These are phyloP conservation scores for Cercospora zeae-maydis DNA, from an alignment of 2,329 filamentous ascomycete species.

Conservation along the genomic window DNA sequence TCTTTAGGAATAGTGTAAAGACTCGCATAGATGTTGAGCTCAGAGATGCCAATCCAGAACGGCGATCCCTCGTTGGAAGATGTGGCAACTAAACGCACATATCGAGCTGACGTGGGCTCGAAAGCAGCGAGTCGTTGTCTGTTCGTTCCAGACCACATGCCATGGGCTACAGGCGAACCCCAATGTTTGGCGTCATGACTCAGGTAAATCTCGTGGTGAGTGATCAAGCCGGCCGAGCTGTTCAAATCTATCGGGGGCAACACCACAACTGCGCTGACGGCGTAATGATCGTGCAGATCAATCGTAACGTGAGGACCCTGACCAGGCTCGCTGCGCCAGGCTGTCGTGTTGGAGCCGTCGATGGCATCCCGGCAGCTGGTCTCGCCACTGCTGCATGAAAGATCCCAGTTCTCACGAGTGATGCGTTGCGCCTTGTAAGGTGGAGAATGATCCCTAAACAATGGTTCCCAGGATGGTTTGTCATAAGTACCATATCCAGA, in stretches of 20 bases:
- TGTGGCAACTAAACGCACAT: conserved; percentile 7
- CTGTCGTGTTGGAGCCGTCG: conserved; percentile 6
- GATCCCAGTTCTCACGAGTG: conserved; percentile 8
- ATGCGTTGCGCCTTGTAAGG: conserved; percentile 9
- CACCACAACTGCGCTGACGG: conserved; percentile 5
- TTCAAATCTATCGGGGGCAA: conserved; percentile 7
- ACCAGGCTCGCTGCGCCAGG: conserved; percentile 8
- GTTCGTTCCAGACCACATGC: conserved; percentile 7
- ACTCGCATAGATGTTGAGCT: conserved; percentile 10
- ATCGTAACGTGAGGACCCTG: conserved; percentile 6
- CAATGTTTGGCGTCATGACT: conserved; percentile 5
- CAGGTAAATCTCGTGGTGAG: conserved; percentile 9
- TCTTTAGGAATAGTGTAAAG: conserved; percentile 5
- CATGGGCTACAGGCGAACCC: conserved; percentile 8
- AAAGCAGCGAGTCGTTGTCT: conserved; percentile 8
- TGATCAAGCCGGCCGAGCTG: conserved; percentile 9
- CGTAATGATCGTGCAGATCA: conserved; percentile 7
- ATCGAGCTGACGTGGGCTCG: conserved; percentile 7
- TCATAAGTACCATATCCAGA: conserved; percentile 10
- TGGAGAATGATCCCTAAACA: conserved; percentile 6
- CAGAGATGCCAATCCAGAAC: conserved; percentile 8
- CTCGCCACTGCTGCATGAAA: conserved; percentile 10
- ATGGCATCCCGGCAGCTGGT: conserved; percentile 8
- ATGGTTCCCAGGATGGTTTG: conserved; percentile 8
- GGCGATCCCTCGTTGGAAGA: conserved; percentile 6